Conservation (phyloP, 768 basidiomycete genomes). For the Panaeolus papilionaceus region DNA sequence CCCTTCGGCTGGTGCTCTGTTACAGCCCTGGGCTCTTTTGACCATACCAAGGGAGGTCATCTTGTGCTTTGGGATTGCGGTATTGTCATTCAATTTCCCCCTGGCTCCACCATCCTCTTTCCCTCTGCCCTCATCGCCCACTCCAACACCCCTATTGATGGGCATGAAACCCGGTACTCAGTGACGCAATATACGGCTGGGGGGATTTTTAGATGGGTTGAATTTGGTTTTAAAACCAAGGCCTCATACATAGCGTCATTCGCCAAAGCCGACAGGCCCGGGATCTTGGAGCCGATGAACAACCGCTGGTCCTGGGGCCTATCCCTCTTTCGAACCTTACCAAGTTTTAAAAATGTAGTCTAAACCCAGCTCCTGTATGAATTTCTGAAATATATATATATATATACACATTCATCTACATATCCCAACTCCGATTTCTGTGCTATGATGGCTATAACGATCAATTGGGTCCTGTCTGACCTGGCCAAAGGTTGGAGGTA, state of each 20-base stretch:
- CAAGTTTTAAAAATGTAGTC: too few species aligned
- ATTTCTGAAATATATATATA: too few species aligned
- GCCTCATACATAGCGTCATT: background rate
- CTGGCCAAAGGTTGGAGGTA: too few species aligned
- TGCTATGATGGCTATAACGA: too few species aligned
- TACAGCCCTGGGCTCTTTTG: background rate
- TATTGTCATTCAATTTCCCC: background rate
- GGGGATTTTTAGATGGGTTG: constrained; percentile 12
- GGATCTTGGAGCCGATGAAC: too few species aligned
- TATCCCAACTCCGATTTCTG: too few species aligned
- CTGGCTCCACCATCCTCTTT: background rate
- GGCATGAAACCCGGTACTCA: background rate
- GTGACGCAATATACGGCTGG: constrained; percentile 11
- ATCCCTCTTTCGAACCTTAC: too few species aligned
- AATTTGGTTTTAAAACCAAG: background rate
- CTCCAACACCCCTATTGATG: background rate
- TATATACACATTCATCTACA: too few species aligned
- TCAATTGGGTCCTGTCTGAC: too few species aligned
- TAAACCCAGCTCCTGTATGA: too few species aligned
- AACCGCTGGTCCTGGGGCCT: too few species aligned
- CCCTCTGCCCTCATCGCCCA: background rate
- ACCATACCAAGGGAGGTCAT: background rate
- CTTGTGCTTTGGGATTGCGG: constrained; percentile 5
- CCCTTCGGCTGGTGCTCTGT: background rate
- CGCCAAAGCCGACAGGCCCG: too few species aligned